A percentile compares a stretch with the other conserved stretches of the same genome.
Evolutionary conservation across 805 yeast species (phyloP).

Genomic region (Pichia thaimueangensis): DNA sequence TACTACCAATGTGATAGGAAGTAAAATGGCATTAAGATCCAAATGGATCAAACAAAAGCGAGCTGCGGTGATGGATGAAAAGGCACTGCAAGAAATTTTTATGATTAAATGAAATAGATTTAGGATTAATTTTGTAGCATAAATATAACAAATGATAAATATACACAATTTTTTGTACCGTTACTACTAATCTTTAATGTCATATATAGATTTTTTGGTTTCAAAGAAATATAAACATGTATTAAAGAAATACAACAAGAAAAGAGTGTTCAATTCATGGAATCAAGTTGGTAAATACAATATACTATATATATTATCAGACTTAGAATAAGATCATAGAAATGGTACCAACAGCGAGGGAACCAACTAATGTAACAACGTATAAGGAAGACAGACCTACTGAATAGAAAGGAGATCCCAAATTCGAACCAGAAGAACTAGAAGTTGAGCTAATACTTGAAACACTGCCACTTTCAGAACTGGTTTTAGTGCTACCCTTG

Average conservation of each 20-base stretch:
- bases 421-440: constrained; percentile 4
- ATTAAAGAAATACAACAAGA: too few relatives aligned
- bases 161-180: too few relatives aligned
- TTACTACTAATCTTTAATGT: too few relatives aligned
- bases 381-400: constrained; percentile 33
- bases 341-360: constrained; percentile 7
- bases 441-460: constrained; percentile 13
- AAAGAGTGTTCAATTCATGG: too few relatives aligned
- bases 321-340: constrained; percentile 7
- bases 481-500: not conserved
- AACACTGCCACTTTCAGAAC: constrained; percentile 10
- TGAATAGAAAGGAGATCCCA: constrained; percentile 7
- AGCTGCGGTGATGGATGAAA: constrained; percentile 84
- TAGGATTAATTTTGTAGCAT: too few relatives aligned
- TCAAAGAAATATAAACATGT: too few relatives aligned
- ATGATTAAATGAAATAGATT: constrained; percentile 46
- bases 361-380: constrained; percentile 6
- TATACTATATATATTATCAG: not conserved
- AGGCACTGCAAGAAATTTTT: constrained; percentile 86
- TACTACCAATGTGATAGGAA: constrained; percentile 34
- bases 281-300: too few relatives aligned
- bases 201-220: too few relatives aligned
- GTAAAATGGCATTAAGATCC: constrained; percentile 72
- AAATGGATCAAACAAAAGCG: constrained; percentile 86
- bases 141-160: too few relatives aligned